phyloP scores from a whole-genome alignment of 768 basidiomycete genomes.

The Suillus variegatus region DNA sequence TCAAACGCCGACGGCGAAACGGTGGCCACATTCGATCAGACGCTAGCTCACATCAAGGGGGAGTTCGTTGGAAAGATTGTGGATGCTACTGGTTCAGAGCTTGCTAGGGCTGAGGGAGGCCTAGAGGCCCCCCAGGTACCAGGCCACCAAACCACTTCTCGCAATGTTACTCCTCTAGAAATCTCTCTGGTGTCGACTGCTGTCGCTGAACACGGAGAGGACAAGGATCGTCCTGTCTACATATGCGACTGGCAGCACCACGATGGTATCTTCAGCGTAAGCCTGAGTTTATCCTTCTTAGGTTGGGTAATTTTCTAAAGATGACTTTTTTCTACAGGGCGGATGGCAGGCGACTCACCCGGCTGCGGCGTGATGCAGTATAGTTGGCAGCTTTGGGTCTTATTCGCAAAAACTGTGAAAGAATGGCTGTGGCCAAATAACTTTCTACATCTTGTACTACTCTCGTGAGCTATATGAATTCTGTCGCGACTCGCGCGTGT shows the following conservation, averaged over 20 bases:
- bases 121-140: neutral
- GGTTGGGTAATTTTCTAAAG: neutral
- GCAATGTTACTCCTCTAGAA: slow-evolving; percentile 20
- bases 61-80: slow-evolving; percentile 19
- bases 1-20: slow-evolving; percentile 8
- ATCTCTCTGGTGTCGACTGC: slow-evolving; percentile 23
- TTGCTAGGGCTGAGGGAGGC: slow-evolving; percentile 23
- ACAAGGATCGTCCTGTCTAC: slow-evolving; percentile 19
- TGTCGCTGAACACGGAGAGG: slow-evolving; percentile 18
- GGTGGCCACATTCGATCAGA: slow-evolving; percentile 16
- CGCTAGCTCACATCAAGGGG: slow-evolving; percentile 14
- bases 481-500: neutral
- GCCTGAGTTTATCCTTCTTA: neutral
- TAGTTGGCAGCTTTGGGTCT: neutral
- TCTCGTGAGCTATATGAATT: neutral
- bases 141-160: slow-evolving; percentile 2
- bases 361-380: neutral
- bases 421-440: neutral
- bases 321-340: neutral
- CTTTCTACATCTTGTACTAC: neutral
- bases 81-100: slow-evolving; percentile 14
- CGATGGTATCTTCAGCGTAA: slow-evolving; percentile 22
- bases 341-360: slow-evolving; percentile 9
- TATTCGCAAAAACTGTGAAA: neutral
- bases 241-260: slow-evolving; percentile 26